These are phyloP conservation scores for Brassica incana DNA, from an alignment of 345 rosid genomes.

Conservation along the genomic window DNA sequence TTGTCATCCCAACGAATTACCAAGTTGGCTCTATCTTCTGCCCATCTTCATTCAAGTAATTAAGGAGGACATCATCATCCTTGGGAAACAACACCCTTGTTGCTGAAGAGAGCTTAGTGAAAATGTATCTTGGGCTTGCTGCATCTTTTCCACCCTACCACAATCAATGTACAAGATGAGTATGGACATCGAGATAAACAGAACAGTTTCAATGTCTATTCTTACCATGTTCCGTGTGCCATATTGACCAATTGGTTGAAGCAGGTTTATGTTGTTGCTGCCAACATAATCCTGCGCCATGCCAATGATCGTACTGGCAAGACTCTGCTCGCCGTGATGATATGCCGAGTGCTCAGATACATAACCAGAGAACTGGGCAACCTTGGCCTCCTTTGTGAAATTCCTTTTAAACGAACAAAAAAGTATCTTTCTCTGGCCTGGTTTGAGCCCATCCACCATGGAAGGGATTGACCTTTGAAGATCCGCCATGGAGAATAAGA, in stretches of 20 bases:
- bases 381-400: constrained; percentile 66
- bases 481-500: constrained; percentile 94
- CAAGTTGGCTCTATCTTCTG: constrained; percentile 83
- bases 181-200: not conserved
- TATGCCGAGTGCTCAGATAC: constrained; percentile 91
- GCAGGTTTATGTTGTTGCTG: constrained; percentile 93
- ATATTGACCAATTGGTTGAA: constrained; percentile 78
- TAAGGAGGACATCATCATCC: constrained; percentile 84
- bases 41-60: constrained; percentile 90
- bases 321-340: constrained; percentile 97
- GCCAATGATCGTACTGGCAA: constrained; percentile 73
- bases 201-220: not conserved
- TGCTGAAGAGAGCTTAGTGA: constrained; percentile 65
- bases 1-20: constrained; percentile 40
- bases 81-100: constrained; percentile 82
- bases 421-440: constrained; percentile 96
- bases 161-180: constrained; percentile 8
- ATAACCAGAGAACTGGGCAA: constrained; percentile 84
- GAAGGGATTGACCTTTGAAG: constrained; percentile 97
- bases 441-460: constrained; percentile 94
- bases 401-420: constrained; percentile 87
- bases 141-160: constrained; percentile 94
- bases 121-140: constrained; percentile 89
- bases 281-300: constrained; percentile 98
- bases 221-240: constrained; percentile 81